Evolutionary conservation across 1,139 yeast species (phyloP), one percentile per base, ranked within the genome.

Genomic region (Scheffersomyces parashehatae): DNA sequence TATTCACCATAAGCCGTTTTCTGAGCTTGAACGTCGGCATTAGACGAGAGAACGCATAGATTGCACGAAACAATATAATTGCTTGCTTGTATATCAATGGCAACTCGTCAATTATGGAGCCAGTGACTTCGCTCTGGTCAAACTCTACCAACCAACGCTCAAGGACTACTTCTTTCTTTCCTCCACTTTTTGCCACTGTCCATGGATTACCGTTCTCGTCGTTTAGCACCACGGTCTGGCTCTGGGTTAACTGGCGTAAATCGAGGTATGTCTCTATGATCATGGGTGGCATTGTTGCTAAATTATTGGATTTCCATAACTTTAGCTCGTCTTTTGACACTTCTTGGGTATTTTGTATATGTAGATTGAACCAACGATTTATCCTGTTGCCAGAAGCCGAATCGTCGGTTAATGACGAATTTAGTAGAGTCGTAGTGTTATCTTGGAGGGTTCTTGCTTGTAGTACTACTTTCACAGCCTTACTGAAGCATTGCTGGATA

Each of bases 81-180:
- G 93, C 80, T 54, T 85, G 87, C 58, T 87, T 88, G 68, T 88
- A 88, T 12, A 87, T 78, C 26, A 75, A 64, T 0, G 95, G 89
- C 20, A 86, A 70, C 46, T 86, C 91, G 41, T 68, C 76, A 3
- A 62, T 52, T 1, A 60, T 49, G 9, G 61, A 54, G 11, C 68
- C 70, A 13, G 64, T 53, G 7, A 61, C 60, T 20, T 54, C 64
- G 42, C 47, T 57, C 39, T 60, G 60, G 53, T 85, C 91, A 50
- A 90, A 79, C 61, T 90, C 96, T 32, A 93, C 70, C 24, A 89
- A 71, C 99, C 99, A 93, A 46, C 99, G 74, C 60, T 93, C 99
- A 45, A 93, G 67, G 2, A 93, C 97, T 13, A 93, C 80, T 62
- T 91, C 98, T 11, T 81, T 72, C 57, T 77, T 82, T 26, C 59